These are phyloP conservation scores for Tetradesmus obliquus DNA, from an alignment of 139 green algal genomes.

Conservation along the genomic window DNA sequence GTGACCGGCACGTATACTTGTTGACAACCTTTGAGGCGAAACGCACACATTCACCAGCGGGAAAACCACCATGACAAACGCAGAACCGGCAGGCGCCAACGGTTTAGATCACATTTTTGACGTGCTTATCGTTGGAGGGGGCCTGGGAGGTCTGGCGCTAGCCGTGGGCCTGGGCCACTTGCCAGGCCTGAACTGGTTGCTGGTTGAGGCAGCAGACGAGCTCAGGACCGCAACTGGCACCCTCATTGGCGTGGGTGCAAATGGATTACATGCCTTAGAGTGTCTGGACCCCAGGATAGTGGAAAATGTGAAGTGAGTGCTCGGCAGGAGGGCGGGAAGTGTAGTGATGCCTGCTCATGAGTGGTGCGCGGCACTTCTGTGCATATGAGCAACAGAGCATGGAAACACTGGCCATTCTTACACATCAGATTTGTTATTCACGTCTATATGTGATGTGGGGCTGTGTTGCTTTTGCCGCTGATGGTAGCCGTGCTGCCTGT, in stretches of 20 bases:
- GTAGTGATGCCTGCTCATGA: background rate
- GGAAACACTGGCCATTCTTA: background rate
- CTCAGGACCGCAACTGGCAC: slow-evolving; percentile 55
- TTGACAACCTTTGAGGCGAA: background rate
- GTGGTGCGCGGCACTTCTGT: background rate
- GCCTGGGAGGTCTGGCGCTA: slow-evolving; percentile 60
- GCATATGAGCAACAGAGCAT: background rate
- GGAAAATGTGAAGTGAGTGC: slow-evolving; percentile 35
- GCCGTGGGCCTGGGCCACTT: slow-evolving; percentile 50
- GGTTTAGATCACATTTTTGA: background rate
- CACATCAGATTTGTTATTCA: background rate
- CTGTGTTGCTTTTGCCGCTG: background rate
- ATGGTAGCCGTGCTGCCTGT: background rate
- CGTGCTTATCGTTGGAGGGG: slow-evolving; percentile 55
- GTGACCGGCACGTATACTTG: too few species aligned
- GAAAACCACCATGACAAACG: background rate
- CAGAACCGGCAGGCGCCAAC: background rate
- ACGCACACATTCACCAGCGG: background rate
- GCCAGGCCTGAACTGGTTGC: slow-evolving; percentile 31
- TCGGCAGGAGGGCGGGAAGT: too few species aligned
- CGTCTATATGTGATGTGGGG: too few species aligned
- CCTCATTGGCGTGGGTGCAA: slow-evolving; percentile 58
- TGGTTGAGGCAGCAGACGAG: slow-evolving; percentile 38
- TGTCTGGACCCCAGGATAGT: slow-evolving; percentile 43
- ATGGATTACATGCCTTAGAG: slow-evolving; percentile 52